Evolutionary conservation across 2,329 filamentous ascomycete species (phyloP).

Genomic region (Hymenoscyphus repandus): DNA sequence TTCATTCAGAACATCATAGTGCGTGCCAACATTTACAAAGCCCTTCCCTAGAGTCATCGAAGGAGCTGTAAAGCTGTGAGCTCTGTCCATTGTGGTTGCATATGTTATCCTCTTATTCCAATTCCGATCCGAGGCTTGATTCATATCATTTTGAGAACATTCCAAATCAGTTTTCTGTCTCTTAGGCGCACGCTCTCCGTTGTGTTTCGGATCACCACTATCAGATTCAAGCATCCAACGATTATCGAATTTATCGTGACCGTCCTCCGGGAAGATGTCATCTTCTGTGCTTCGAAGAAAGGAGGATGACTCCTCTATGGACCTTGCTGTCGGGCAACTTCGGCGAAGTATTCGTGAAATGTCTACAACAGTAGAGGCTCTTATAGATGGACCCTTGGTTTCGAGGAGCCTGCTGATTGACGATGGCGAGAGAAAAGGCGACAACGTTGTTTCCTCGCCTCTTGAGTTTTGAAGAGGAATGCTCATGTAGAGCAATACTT

Average conservation of each 20-base stretch:
- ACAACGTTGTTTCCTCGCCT: constrained; percentile 59
- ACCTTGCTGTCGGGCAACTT: constrained; percentile 48
- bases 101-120: constrained; percentile 39
- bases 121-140: constrained; percentile 5
- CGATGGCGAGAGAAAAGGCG: constrained; percentile 61
- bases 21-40: constrained; percentile 28
- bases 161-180: constrained; percentile 25
- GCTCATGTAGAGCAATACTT: constrained; percentile 81
- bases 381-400: constrained; percentile 65
- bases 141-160: constrained; percentile 11
- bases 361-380: constrained; percentile 54
- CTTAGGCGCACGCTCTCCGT: constrained; percentile 21
- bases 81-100: constrained; percentile 57
- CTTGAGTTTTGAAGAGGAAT: constrained; percentile 65
- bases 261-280: constrained; percentile 61
- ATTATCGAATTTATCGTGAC: constrained; percentile 39
- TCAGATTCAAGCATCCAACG: constrained; percentile 32
- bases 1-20: constrained; percentile 28
- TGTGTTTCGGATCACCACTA: constrained; percentile 20
- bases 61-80: constrained; percentile 58
- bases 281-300: constrained; percentile 57
- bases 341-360: constrained; percentile 69
- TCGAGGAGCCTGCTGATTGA: constrained; percentile 48
- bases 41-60: constrained; percentile 12
- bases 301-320: constrained; percentile 38